Evolutionary conservation across 306 rosid species (phyloP).

Genomic region (Hylodesmum podocarpum): DNA sequence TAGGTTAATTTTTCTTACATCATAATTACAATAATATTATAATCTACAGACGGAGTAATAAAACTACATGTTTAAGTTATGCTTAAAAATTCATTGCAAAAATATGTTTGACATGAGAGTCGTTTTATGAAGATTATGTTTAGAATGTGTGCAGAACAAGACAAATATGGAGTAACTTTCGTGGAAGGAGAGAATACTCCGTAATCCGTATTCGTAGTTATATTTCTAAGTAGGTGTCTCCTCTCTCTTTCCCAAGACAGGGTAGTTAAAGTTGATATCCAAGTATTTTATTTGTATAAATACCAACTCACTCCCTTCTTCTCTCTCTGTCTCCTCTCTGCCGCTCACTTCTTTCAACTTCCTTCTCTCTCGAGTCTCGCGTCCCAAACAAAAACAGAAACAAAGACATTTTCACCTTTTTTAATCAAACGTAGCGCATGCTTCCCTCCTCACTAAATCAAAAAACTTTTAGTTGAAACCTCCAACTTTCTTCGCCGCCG

Average conservation of each 20-base stretch:
- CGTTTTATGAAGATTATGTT: too few species aligned
- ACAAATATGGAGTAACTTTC: not conserved
- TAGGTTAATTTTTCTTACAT: too few species aligned
- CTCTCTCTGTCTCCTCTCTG: constrained; percentile 21
- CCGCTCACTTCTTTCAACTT: constrained; percentile 77
- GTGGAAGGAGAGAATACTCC: not conserved
- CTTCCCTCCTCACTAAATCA: not conserved
- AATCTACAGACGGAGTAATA: too few species aligned
- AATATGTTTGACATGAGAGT: too few species aligned
- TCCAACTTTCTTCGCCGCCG: constrained; percentile 17
- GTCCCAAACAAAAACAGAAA: not conserved
- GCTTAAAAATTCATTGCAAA: too few species aligned
- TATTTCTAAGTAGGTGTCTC: not conserved
- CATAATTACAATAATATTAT: too few species aligned
- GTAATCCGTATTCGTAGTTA: too few species aligned
- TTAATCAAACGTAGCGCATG: not conserved
- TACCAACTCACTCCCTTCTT: not conserved
- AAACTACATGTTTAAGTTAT: too few species aligned
- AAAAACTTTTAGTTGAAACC: not conserved
- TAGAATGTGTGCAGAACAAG: too few species aligned
- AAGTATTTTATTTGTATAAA: too few species aligned
- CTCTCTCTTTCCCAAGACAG: not conserved
- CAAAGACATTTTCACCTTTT: not conserved
- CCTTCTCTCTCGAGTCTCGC: constrained; percentile 51
- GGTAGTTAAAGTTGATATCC: not conserved